Base-by-base conservation (phyloP, 192 early-diverging fungal genomes). In the Linnemannia zychae region DNA sequence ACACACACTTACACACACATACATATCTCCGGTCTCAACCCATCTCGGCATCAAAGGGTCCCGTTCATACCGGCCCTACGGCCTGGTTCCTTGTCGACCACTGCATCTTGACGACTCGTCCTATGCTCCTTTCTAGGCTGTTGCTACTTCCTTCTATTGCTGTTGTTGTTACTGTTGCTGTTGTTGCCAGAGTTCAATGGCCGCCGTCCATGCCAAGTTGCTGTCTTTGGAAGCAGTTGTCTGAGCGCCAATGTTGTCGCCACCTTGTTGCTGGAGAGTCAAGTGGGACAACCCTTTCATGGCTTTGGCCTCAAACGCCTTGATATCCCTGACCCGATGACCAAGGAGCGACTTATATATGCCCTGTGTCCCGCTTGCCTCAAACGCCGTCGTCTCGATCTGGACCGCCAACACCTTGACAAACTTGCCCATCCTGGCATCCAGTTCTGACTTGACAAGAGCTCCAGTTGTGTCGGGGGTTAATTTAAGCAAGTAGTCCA, bases 271-370 rank as follows among this genome's bases (percentile, higher is more conserved):
- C 7, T 60, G 57, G 31, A 7, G 4, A 28, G 22, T 13, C 57
- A 63, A 24, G 12, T 31, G 69, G 2, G 69, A 17, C 0, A 57
- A 17, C 24, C 28, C 74, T 12, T 20, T 31, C 33, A 24, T 52
- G 52, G 83, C 77, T 34, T 85, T 74, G 3, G 74, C 31, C 50
- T 85, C 83, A 65, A 85, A 85, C 13, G 33, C 77, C 65, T 85
- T 85, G 78, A 85, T 76, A 34, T 85, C 83, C 15, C 70, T 63
- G 16, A 79, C 83, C 36, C 83, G 67, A 36, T 72, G 77, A 12
- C 83, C 78, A 11, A 85, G 74, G 3, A 76, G 37, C 0, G 74
- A 60, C 71, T 75, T 75, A 70, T 85, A 85, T 11, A 66, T 75
- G 9, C 72, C 76, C 15, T n/a, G 18, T n/a, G 70, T 79, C 11